Percentiles rank a stretch among this genome's conserved stretches.
phyloP scores from a whole-genome alignment of 129 eudicot species.

The Lonicera japonica region DNA sequence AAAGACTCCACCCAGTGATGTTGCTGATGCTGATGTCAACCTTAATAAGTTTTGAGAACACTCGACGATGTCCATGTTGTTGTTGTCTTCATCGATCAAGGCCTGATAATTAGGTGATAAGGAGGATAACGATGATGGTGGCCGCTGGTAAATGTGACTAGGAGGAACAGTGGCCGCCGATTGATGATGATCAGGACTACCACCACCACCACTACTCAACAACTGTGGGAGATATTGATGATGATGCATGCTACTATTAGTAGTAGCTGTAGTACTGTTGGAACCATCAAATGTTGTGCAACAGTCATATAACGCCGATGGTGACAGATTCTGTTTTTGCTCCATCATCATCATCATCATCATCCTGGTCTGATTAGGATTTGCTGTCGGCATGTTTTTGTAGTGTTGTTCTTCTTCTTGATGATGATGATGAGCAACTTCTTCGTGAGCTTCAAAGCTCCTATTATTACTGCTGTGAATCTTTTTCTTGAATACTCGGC shows the following conservation, averaged over 20 bases:
- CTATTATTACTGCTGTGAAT: constrained; percentile 45
- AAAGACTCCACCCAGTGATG: neutral
- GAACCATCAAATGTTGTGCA: constrained; percentile 38
- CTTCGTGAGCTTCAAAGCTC: constrained; percentile 36
- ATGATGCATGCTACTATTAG: constrained; percentile 29
- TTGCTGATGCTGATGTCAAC: constrained; percentile 26
- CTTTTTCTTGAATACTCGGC: constrained; percentile 86
- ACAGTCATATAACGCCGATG: constrained; percentile 11
- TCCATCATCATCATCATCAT: neutral
- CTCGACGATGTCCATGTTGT: constrained; percentile 24
- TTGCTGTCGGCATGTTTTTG: neutral
- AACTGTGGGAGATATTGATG: constrained; percentile 52
- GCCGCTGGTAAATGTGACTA: constrained; percentile 6
- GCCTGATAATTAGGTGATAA: constrained; percentile 3
- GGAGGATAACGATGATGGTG: neutral
- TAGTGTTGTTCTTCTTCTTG: constrained; percentile 24
- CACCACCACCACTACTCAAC: constrained; percentile 29
- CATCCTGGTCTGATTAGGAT: constrained; percentile 11
- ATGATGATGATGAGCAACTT: neutral
- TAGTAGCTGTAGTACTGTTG: neutral
- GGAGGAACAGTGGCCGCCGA: constrained; percentile 13
- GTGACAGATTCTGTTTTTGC: constrained; percentile 14
- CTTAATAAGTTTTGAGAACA: constrained; percentile 50
- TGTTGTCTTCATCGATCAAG: constrained; percentile 23
- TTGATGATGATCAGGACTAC: constrained; percentile 10